Percentiles rank a stretch among this genome's conserved stretches.
These are phyloP conservation scores for Vicia sativa DNA, from an alignment of 306 rosid genomes.

Conservation along the genomic window DNA sequence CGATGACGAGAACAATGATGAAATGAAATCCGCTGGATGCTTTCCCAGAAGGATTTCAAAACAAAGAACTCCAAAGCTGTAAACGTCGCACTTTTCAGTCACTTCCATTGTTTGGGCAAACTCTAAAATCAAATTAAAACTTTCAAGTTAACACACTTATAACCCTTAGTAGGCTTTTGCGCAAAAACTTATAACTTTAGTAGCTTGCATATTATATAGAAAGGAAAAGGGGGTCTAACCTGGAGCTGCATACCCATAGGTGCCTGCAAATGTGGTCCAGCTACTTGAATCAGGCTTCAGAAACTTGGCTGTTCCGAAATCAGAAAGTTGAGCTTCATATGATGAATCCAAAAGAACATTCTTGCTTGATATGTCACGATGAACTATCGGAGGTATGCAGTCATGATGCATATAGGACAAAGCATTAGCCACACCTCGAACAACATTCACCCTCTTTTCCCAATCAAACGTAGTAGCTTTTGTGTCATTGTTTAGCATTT, in stretches of 20 bases:
- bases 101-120: slow-evolving; percentile 29
- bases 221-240: neutral
- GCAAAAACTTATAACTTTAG: neutral
- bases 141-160: neutral
- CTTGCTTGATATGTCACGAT: slow-evolving; percentile 35
- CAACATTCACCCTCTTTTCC: slow-evolving; percentile 34
- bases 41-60: slow-evolving; percentile 34
- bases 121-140: slow-evolving; percentile 17
- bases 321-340: slow-evolving; percentile 35
- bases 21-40: slow-evolving; percentile 29
- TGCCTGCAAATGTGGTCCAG: slow-evolving; percentile 31
- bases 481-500: slow-evolving; percentile 4
- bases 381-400: slow-evolving; percentile 29
- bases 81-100: slow-evolving; percentile 35
- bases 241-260: slow-evolving; percentile 37
- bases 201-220: too few relatives aligned
- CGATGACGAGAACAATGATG: slow-evolving; percentile 18
- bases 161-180: neutral
- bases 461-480: slow-evolving; percentile 32
- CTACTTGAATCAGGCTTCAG: neutral
- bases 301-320: slow-evolving; percentile 35
- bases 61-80: slow-evolving; percentile 29
- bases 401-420: slow-evolving; percentile 36
- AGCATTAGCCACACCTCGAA: slow-evolving; percentile 41
- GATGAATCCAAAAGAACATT: neutral